phyloP scores from a whole-genome alignment of 305 asterid genomes.

The Rubia balearica region DNA sequence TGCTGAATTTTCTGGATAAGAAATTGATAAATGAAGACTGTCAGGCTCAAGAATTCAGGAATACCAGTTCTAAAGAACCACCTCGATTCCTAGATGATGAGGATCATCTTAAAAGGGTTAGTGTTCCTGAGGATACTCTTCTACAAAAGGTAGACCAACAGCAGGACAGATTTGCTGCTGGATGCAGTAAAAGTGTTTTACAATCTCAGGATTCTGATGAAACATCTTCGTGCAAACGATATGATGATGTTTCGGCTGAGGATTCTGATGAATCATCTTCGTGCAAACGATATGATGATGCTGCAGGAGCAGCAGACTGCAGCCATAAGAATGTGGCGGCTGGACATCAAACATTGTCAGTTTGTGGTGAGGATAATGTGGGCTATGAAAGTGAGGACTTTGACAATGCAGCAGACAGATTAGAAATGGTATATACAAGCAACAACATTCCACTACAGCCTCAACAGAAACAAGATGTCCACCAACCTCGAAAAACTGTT shows the following conservation, averaged over 20 bases:
- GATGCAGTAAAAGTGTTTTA: slow-evolving; percentile 14
- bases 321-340: slow-evolving; percentile 8
- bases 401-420: slow-evolving; percentile 1
- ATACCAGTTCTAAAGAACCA: slow-evolving; percentile 17
- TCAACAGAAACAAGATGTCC: slow-evolving; percentile 15
- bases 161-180: slow-evolving; percentile 11
- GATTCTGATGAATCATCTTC: slow-evolving; percentile 8
- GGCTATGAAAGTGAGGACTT: slow-evolving; percentile 16
- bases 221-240: slow-evolving; percentile 2
- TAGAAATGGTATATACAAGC: slow-evolving; percentile 17
- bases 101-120: slow-evolving; percentile 9
- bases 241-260: slow-evolving; percentile 7
- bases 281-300: slow-evolving; percentile 2
- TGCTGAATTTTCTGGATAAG: slow-evolving; percentile 42
- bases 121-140: slow-evolving; percentile 10
- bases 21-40: slow-evolving; percentile 24
- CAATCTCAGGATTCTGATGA: slow-evolving; percentile 16
- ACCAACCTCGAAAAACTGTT: slow-evolving; percentile 5
- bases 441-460: slow-evolving; percentile 12
- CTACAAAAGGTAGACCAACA: slow-evolving; percentile 17
- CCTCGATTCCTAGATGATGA: slow-evolving; percentile 8
- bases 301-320: slow-evolving; percentile 3
- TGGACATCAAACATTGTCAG: slow-evolving; percentile 15
- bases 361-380: slow-evolving; percentile 15
- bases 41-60: slow-evolving; percentile 16